Evolutionary conservation across 2,329 filamentous ascomycete genomes (phyloP), one percentile per base, ranked within the genome.

Genomic region (Fusarium marasasianum): DNA sequence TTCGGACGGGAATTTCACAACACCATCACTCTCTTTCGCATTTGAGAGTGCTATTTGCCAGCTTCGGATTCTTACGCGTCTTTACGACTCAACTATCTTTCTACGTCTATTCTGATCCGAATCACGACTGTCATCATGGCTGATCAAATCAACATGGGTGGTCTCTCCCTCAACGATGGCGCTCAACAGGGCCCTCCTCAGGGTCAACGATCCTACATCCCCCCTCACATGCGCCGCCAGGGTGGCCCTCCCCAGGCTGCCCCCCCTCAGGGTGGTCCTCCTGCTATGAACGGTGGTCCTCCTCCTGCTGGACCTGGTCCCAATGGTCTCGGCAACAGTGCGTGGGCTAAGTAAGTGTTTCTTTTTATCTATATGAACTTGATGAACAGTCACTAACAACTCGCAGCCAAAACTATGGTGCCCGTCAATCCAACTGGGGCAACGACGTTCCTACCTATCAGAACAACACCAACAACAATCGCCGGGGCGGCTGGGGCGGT

Each of bases 111-210:
- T 63, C 72, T 69, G 70, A 77, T 56, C 61, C 66, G 63, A 77
- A 74, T 76, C 64, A 59, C 72, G 63, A 72, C 65, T 62, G 79
- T 79, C 86, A 92, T 84, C 81, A 95, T 95, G 93, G 93, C 93
- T 83, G 92, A 94, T 80, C 92, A 95, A 87, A 89, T 96, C 80
- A 94, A 94, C 87, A 95, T 96, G 90, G 89, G 88, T 82, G 90
- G 91, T 82, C 87, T 96, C 80, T 92, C 86, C 84, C 87, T 96
- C 74, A 90, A 84, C 66, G 82, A 83, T 38, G 82, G 80, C 63
- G 74, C 78, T 54, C 81, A 63, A 62, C 77, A 79, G 53, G 76
- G 73, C 60, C 72, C 71, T 71, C 56, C 78, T 66, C 75, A 79
- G 75, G 67, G 67, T 64, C 72, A 77, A 75, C 92, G 92, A 80